These are phyloP conservation scores for Sporothrix protearum DNA, from an alignment of 2,329 filamentous ascomycete genomes.

Conservation along the genomic window DNA sequence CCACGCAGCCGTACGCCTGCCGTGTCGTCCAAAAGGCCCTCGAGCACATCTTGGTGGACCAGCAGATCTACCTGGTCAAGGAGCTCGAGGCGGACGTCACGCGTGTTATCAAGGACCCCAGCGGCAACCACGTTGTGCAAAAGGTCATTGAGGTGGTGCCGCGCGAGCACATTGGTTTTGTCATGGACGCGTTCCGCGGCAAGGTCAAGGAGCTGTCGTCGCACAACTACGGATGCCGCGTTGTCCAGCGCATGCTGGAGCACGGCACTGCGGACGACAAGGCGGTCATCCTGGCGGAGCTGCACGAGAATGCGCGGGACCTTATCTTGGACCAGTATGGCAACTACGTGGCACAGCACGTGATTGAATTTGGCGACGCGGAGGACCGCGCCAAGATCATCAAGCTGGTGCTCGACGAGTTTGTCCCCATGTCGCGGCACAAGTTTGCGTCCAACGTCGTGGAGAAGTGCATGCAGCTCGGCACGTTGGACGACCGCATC, in stretches of 20 bases:
- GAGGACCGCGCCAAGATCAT: slow-evolving; percentile 73
- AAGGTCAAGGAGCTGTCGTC: slow-evolving; percentile 70
- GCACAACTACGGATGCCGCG: slow-evolving; percentile 84
- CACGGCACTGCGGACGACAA: slow-evolving; percentile 70
- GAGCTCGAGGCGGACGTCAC: slow-evolving; percentile 77
- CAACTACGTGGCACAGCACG: slow-evolving; percentile 94
- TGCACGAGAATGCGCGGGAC: slow-evolving; percentile 66
- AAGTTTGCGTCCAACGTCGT: slow-evolving; percentile 98
- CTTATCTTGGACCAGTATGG: slow-evolving; percentile 86
- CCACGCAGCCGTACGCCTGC: slow-evolving; percentile 87
- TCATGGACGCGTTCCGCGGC: slow-evolving; percentile 74
- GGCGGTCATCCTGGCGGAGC: slow-evolving; percentile 68
- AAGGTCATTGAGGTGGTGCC: slow-evolving; percentile 84
- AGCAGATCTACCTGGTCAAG: slow-evolving; percentile 56
- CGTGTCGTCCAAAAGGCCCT: slow-evolving; percentile 96
- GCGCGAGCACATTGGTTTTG: slow-evolving; percentile 74
- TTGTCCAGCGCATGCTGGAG: slow-evolving; percentile 89
- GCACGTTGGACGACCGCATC: slow-evolving; percentile 64
- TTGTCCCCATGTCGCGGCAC: slow-evolving; percentile 80
- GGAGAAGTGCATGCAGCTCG: slow-evolving; percentile 80
- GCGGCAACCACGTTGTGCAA: slow-evolving; percentile 95
- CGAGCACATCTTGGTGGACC: slow-evolving; percentile 85
- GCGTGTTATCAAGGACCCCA: slow-evolving; percentile 76
- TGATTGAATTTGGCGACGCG: slow-evolving; percentile 72
- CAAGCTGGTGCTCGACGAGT: slow-evolving; percentile 64